A percentile compares a stretch with the other conserved stretches of the same genome.
Conservation (phyloP, 2,329 filamentous ascomycete genomes). For the Penicillium brevicompactum region DNA sequence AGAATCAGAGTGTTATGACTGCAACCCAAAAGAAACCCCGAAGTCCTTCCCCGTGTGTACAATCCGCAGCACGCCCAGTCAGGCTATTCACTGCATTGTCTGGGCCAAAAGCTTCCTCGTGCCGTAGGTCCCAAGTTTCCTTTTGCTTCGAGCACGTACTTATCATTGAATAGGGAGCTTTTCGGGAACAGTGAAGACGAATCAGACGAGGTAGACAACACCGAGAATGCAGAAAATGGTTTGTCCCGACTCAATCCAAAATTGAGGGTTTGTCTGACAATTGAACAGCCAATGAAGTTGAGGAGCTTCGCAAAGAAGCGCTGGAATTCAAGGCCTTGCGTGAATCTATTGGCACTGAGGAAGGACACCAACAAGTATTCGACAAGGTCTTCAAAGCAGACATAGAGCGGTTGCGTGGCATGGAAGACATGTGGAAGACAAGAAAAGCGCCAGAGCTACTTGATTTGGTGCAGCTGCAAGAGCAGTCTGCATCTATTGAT, state of each 20-base stretch:
- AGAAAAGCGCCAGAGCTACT: conserved; percentile 73
- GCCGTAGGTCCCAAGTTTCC: conserved; percentile 52
- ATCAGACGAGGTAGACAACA: conserved; percentile 74
- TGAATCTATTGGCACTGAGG: conserved; percentile 73
- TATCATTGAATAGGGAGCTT: conserved; percentile 62
- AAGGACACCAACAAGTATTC: conserved; percentile 80
- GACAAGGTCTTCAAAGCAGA: conserved; percentile 91
- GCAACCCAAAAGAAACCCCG: conserved; percentile 82
- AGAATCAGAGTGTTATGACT: conserved; percentile 94
- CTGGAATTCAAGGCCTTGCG: conserved; percentile 81
- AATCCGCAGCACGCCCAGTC: conserved; percentile 91
- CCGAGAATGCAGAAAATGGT: conserved; percentile 79
- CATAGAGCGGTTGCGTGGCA: conserved; percentile 76
- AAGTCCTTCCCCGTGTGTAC: conserved; percentile 97
- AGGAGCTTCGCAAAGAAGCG: conserved; percentile 81
- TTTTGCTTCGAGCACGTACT: conserved; percentile 18
- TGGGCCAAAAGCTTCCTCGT: conserved; percentile 98
- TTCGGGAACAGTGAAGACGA: conserved; percentile 92
- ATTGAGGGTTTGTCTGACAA: conserved; percentile 20
- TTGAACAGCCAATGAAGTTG: conserved; percentile 70
- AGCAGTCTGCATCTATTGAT: conserved; percentile 55
- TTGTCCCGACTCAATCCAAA: conserved; percentile 18
- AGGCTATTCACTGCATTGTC: conserved; percentile 97
- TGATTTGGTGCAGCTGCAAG: conserved; percentile 64
- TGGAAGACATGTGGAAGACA: conserved; percentile 96